Conservation (phyloP, 2,329 filamentous ascomycete genomes). For the Seiridium cupressi region DNA sequence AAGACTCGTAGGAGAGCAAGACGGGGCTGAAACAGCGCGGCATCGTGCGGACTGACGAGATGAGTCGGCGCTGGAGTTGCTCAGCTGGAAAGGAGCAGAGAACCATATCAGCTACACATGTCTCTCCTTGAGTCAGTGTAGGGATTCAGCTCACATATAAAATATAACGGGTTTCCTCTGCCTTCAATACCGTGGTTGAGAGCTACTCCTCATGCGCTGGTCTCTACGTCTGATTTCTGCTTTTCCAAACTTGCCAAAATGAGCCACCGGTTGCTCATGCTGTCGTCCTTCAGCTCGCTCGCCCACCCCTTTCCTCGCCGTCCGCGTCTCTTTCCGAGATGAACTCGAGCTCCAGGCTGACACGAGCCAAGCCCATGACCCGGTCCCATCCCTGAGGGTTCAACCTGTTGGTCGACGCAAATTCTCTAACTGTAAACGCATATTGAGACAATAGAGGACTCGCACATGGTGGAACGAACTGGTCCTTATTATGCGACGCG, state of each 20-base stretch:
- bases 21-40: no score
- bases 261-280: slow-evolving; percentile 69
- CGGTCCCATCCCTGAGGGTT: slow-evolving; percentile 46
- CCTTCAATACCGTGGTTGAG: no score
- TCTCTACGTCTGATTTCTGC: background rate
- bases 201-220: no score
- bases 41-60: no score
- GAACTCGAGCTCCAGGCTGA: slow-evolving; percentile 62
- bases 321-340: slow-evolving; percentile 70
- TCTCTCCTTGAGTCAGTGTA: no score
- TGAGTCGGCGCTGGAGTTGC: no score
- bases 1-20: no score
- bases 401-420: slow-evolving; percentile 60
- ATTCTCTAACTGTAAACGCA: slow-evolving; percentile 70
- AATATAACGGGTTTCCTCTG: no score
- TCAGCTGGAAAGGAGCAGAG: no score
- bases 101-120: no score
- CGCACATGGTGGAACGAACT: slow-evolving; percentile 58
- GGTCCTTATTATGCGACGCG: slow-evolving; percentile 23
- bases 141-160: no score
- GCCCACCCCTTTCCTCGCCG: slow-evolving; percentile 61
- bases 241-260: slow-evolving; percentile 53
- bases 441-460: slow-evolving; percentile 75
- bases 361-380: slow-evolving; percentile 60
- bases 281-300: slow-evolving; percentile 60